These are phyloP conservation scores for Phytophthora macrochlamydospora DNA, from an alignment of 352 stramenopile genomes.

Conservation along the genomic window DNA sequence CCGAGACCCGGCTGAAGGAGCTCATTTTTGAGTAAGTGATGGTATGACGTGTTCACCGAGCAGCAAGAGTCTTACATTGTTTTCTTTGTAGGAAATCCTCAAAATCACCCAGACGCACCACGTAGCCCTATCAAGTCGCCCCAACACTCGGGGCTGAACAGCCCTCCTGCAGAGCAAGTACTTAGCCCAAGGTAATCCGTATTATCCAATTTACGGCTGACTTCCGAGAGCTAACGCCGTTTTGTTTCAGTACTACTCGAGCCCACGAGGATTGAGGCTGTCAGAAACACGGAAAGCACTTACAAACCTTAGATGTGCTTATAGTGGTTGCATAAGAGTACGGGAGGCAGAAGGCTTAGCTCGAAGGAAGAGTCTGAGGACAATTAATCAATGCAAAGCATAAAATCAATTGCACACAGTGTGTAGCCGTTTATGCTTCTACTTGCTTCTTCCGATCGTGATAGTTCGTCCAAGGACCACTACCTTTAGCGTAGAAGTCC, in stretches of 20 bases:
- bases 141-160: slow-evolving; percentile 15
- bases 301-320: slow-evolving; percentile 4
- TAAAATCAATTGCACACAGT: slow-evolving; percentile 3
- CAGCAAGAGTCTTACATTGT: neutral
- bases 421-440: no score
- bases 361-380: slow-evolving; percentile 25
- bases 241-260: slow-evolving; percentile 23
- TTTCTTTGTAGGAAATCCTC: slow-evolving; percentile 54
- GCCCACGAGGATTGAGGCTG: slow-evolving; percentile 15
- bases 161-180: slow-evolving; percentile 42
- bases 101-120: slow-evolving; percentile 70
- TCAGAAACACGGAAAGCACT: neutral
- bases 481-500: slow-evolving; percentile 98
- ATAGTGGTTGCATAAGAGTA: slow-evolving; percentile 7
- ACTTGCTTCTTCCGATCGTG: slow-evolving; percentile 58
- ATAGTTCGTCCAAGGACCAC: slow-evolving; percentile 98
- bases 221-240: slow-evolving; percentile 7
- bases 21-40: slow-evolving; percentile 84
- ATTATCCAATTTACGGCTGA: no score
- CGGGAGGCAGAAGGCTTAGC: slow-evolving; percentile 12
- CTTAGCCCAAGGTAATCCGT: slow-evolving; percentile 54
- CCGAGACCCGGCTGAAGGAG: slow-evolving; percentile 80
- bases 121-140: slow-evolving; percentile 24
- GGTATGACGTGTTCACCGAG: neutral
- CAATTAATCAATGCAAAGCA: slow-evolving; percentile 23